Evolutionary conservation across 2,329 filamentous ascomycete genomes (phyloP).

Genomic region (Colletotrichum cereale): DNA sequence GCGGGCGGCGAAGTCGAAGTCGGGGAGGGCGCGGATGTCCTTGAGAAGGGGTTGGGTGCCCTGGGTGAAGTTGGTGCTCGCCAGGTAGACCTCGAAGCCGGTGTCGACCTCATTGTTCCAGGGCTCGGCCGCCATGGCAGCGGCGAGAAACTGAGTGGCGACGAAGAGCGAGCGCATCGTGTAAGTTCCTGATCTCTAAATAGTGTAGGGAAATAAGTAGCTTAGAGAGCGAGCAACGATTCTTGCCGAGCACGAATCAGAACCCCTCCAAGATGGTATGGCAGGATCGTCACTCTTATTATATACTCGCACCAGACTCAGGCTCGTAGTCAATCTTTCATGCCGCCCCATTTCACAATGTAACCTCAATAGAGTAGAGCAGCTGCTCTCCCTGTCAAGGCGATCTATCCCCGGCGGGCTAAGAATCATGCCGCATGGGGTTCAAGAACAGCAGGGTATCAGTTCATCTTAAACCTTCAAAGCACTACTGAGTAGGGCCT

Average conservation of each 20-base stretch:
- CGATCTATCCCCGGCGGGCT: slow-evolving; percentile 30
- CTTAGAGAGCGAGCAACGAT: slow-evolving; percentile 4
- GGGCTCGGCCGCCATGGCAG: slow-evolving; percentile 47
- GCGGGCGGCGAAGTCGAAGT: slow-evolving; percentile 63
- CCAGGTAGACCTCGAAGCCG: slow-evolving; percentile 47
- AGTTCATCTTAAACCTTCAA: slow-evolving; percentile 29
- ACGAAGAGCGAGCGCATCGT: slow-evolving; percentile 29
- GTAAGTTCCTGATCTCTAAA: not conserved
- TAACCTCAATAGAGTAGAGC: slow-evolving; percentile 14
- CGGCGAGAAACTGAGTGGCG: slow-evolving; percentile 42
- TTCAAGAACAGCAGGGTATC: slow-evolving; percentile 7
- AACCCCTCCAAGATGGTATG: not conserved
- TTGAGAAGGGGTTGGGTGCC: slow-evolving; percentile 54
- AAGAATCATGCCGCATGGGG: slow-evolving; percentile 20
- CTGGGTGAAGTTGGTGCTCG: slow-evolving; percentile 48
- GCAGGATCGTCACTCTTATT: slow-evolving; percentile 19
- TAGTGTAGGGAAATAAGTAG: not conserved
- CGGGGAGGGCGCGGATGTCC: slow-evolving; percentile 58
- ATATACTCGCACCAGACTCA: not conserved
- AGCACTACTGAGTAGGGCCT: slow-evolving; percentile 13
- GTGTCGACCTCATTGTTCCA: slow-evolving; percentile 54
- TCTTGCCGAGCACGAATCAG: slow-evolving; percentile 7
- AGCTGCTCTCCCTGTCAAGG: slow-evolving; percentile 14
- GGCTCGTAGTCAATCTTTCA: not conserved
- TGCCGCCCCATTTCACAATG: slow-evolving; percentile 12